Evolutionary conservation across 2,329 filamentous ascomycete genomes (phyloP).

Genomic region (Tolypocladium ovalisporum): DNA sequence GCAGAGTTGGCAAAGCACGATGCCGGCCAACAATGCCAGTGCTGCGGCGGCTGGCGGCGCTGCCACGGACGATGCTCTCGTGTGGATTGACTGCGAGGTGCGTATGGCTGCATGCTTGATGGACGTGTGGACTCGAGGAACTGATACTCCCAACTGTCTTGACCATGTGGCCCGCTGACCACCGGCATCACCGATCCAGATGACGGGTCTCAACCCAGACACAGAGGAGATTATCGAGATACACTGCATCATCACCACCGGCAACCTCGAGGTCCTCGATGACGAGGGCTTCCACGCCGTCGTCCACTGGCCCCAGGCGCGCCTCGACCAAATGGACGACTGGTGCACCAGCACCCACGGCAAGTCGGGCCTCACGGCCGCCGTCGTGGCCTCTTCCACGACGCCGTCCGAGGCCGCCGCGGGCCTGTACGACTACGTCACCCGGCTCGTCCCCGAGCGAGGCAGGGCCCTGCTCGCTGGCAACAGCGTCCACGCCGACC

Average conservation of each 20-base stretch:
- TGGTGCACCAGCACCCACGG: conserved; percentile 83
- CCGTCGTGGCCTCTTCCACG: conserved; percentile 61
- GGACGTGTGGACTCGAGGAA: background rate
- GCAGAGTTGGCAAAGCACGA: background rate
- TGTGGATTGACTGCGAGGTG: conserved; percentile 72
- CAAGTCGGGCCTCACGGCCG: conserved; percentile 68
- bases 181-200: conserved; percentile 37
- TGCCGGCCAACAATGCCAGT: background rate
- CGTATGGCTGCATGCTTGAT: conserved; percentile 2
- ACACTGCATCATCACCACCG: conserved; percentile 82
- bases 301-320: conserved; percentile 60
- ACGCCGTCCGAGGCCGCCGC: conserved; percentile 63
- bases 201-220: conserved; percentile 65
- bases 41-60: background rate
- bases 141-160: background rate
- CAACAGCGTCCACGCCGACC: conserved; percentile 87
- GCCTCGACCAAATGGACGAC: conserved; percentile 69
- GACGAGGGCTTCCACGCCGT: conserved; percentile 67
- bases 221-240: conserved; percentile 83
- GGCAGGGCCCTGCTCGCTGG: conserved; percentile 69
- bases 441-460: conserved; percentile 54
- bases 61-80: conserved; percentile 46
- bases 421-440: conserved; percentile 68
- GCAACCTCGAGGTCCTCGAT: conserved; percentile 66
- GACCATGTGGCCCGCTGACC: background rate